These are phyloP conservation scores for Dipodascus geniculatus DNA, from an alignment of 805 yeast species.

Conservation along the genomic window DNA sequence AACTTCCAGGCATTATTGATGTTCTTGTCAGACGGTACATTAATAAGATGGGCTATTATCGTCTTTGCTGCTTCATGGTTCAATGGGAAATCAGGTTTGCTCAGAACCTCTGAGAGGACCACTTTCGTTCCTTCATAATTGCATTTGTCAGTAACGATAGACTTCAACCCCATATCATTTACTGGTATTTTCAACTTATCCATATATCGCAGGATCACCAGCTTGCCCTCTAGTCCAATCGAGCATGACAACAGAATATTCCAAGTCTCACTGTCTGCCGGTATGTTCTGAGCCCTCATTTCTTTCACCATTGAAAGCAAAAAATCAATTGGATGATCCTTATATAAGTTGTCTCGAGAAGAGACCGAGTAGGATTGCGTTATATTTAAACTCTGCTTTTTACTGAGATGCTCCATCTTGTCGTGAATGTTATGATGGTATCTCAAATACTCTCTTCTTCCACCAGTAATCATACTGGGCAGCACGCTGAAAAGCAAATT, in stretches of 20 bases:
- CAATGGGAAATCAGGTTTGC: background rate
- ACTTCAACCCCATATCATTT: slow-evolving; percentile 9
- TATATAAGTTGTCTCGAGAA: background rate
- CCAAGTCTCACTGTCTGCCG: slow-evolving; percentile 15
- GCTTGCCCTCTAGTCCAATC: slow-evolving; percentile 5
- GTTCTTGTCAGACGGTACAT: slow-evolving; percentile 10
- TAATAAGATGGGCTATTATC: slow-evolving; percentile 6
- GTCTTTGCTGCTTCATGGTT: slow-evolving; percentile 7
- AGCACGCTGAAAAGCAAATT: slow-evolving; percentile 10
- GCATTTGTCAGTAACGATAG: slow-evolving; percentile 9
- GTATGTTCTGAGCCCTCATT: slow-evolving; percentile 9
- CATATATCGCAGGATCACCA: slow-evolving; percentile 10
- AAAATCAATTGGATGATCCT: slow-evolving; percentile 10
- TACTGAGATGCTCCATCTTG: background rate
- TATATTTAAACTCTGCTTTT: background rate
- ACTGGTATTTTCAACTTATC: slow-evolving; percentile 7
- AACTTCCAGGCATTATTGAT: slow-evolving; percentile 14
- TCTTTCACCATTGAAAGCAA: slow-evolving; percentile 4
- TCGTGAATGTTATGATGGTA: background rate
- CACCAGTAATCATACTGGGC: slow-evolving; percentile 1
- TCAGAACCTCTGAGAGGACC: background rate
- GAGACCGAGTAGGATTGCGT: background rate
- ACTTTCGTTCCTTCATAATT: slow-evolving; percentile 9
- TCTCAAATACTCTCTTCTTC: background rate
- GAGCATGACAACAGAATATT: slow-evolving; percentile 10